Percentiles rank a stretch among this genome's conserved stretches.
Conservation (phyloP, 805 yeast genomes). For the Metschnikowia santaceciliae region DNA sequence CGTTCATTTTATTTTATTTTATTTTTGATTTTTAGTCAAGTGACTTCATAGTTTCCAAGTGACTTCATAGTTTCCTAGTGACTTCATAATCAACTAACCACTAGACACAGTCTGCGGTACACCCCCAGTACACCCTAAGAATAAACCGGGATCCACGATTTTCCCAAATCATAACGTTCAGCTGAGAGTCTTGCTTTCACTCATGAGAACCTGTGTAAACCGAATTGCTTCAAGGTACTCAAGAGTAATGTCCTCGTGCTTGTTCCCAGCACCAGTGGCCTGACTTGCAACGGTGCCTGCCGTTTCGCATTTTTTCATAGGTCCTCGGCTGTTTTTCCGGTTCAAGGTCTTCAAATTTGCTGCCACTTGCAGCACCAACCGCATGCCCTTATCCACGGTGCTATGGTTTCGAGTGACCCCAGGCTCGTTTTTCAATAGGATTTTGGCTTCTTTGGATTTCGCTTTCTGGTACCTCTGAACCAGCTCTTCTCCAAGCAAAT, state of each 20-base stretch:
- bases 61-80: too few relatives aligned
- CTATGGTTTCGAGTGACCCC: neutral
- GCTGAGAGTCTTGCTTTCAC: neutral
- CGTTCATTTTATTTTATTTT: too few relatives aligned
- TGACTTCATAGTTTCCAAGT: too few relatives aligned
- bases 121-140: too few relatives aligned
- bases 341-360: neutral
- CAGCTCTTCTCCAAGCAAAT: neutral
- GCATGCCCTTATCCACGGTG: neutral
- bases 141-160: too few relatives aligned
- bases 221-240: conserved; percentile 8
- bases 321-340: neutral
- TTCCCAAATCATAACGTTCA: neutral
- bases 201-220: conserved; percentile 3
- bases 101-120: too few relatives aligned
- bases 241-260: conserved; percentile 10
- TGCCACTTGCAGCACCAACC: conserved; percentile 2
- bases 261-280: neutral
- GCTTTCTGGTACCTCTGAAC: neutral
- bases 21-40: too few relatives aligned
- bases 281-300: neutral
- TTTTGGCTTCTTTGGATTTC: neutral
- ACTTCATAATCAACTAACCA: too few relatives aligned
- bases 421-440: neutral
- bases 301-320: neutral